Evolutionary conservation across 345 rosid species (phyloP).

Genomic region (Rhodomyrtus tomentosa): DNA sequence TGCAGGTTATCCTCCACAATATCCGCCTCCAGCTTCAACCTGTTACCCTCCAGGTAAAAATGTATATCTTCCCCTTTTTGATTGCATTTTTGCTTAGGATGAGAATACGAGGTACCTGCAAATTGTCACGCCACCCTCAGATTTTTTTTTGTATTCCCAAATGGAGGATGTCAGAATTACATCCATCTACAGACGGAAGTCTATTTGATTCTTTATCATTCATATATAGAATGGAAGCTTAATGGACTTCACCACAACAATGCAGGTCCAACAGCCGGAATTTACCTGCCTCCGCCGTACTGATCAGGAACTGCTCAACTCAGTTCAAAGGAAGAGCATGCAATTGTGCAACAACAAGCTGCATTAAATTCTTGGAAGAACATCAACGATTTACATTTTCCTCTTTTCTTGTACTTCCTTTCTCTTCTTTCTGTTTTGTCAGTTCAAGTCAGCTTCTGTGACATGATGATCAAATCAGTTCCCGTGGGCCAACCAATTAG

Average conservation of each 20-base stretch:
- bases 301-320: slow-evolving; percentile 9
- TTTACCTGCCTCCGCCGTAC: slow-evolving; percentile 28
- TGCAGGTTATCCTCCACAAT: not conserved
- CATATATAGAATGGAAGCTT: not conserved
- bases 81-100: not conserved
- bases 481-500: not conserved
- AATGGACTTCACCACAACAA: not conserved
- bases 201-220: not conserved
- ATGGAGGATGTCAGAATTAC: not conserved
- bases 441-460: not conserved
- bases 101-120: not conserved
- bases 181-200: not conserved
- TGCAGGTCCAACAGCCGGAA: not conserved
- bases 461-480: not conserved
- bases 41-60: not conserved
- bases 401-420: not conserved
- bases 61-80: not conserved
- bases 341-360: not conserved
- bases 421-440: not conserved
- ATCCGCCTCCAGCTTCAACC: slow-evolving; percentile 8
- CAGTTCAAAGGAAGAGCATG: not conserved
- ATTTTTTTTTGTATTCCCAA: not conserved
- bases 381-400: not conserved
- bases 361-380: not conserved
- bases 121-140: not conserved